These are phyloP conservation scores for Cladophialophora yegresii DNA, from an alignment of 2,329 filamentous ascomycete genomes.

Conservation along the genomic window DNA sequence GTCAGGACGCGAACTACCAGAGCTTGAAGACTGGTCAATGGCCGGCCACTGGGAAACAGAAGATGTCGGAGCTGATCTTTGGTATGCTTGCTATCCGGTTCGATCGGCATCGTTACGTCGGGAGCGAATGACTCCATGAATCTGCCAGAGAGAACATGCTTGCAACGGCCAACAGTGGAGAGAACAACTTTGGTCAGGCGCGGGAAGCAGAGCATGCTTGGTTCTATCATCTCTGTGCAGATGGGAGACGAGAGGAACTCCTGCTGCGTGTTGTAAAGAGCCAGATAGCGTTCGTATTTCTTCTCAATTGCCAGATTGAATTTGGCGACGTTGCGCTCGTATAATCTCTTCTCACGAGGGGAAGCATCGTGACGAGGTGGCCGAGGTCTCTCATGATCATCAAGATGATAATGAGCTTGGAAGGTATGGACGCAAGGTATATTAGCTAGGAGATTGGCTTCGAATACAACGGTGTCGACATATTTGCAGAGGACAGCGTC, in stretches of 20 bases:
- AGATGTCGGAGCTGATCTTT: constrained; percentile 34
- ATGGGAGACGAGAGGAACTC: constrained; percentile 23
- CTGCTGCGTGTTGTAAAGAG: constrained; percentile 31
- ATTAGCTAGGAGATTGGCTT: constrained; percentile 32
- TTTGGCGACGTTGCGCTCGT: constrained; percentile 34
- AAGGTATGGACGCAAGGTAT: constrained; percentile 35
- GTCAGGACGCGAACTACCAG: constrained; percentile 30
- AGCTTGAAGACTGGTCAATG: constrained; percentile 19
- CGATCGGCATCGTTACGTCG: constrained; percentile 32
- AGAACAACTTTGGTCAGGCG: constrained; percentile 31
- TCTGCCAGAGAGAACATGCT: constrained; percentile 32
- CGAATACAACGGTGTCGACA: constrained; percentile 33
- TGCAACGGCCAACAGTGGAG: constrained; percentile 32
- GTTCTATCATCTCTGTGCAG: constrained; percentile 20
- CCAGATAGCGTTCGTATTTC: constrained; percentile 31
- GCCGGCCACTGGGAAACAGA: constrained; percentile 25
- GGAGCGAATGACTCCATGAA: constrained; percentile 32
- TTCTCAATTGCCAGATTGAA: constrained; percentile 26
- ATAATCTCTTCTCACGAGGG: constrained; percentile 31
- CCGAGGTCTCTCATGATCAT: constrained; percentile 32
- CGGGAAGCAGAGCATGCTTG: constrained; percentile 28
- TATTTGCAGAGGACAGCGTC: constrained; percentile 32
- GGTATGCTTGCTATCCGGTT: constrained; percentile 28
- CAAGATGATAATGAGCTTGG: constrained; percentile 28
- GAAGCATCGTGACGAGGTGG: constrained; percentile 22